Evolutionary conservation across 2,329 filamentous ascomycete genomes (phyloP).

Genomic region (Aspergillus pseudonomiae): DNA sequence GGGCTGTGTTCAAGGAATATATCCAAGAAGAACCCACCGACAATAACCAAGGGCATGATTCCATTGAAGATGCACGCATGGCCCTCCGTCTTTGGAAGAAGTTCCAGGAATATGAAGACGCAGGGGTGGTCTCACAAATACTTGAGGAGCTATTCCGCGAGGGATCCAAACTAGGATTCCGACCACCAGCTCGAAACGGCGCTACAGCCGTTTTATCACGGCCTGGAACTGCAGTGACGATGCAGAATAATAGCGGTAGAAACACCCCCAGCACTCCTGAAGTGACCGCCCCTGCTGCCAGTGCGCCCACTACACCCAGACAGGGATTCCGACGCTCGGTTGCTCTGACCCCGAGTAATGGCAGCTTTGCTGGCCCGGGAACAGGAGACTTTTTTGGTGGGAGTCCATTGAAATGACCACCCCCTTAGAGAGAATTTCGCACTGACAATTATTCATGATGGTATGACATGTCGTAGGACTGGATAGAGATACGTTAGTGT

Average conservation of each 20-base stretch:
- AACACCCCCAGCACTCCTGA: constrained; percentile 48
- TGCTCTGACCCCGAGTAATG: constrained; percentile 47
- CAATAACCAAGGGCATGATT: constrained; percentile 70
- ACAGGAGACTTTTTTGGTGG: constrained; percentile 43
- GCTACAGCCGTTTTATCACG: constrained; percentile 36
- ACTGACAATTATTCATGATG: constrained; percentile 3
- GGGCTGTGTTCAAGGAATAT: constrained; percentile 86
- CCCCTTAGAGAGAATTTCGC: not conserved
- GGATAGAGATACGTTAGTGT: not conserved
- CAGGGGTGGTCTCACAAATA: constrained; percentile 79
- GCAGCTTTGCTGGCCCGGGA: constrained; percentile 42
- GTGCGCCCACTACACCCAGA: constrained; percentile 44
- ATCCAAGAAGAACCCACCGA: constrained; percentile 77
- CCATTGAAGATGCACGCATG: constrained; percentile 90
- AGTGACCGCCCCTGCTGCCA: constrained; percentile 27
- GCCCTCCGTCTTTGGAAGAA: constrained; percentile 88
- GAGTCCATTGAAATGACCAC: constrained; percentile 40
- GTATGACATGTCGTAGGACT: not conserved
- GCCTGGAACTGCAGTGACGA: constrained; percentile 43
- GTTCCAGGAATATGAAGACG: constrained; percentile 85
- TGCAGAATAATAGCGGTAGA: constrained; percentile 43
- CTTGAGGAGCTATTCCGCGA: constrained; percentile 81
- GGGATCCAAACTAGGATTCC: constrained; percentile 62
- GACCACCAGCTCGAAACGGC: constrained; percentile 53
- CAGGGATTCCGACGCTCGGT: constrained; percentile 46